Base-by-base conservation (phyloP, 805 yeast genomes). In the Ogataea saltuana region DNA sequence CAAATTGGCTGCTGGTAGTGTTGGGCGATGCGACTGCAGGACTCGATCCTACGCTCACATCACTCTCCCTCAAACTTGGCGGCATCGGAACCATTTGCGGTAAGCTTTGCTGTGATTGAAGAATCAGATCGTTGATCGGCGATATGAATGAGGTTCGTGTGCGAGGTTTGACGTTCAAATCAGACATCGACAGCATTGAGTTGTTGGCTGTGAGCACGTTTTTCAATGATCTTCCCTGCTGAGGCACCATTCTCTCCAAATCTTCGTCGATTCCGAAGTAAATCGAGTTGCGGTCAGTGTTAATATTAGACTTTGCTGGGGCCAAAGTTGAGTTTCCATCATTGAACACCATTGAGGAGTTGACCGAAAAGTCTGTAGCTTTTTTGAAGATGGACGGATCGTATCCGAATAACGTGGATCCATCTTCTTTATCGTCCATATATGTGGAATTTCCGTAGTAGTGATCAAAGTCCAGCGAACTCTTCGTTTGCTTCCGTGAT, bases 111-210 rank as follows among this genome's bases (percentile, higher is more conserved):
- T 46, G 48, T 10, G 44, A 39, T 40, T 45, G 41, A 28, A 47
- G 35, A 22, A 55, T 51, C n/a, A 58, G 32, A 20, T 52, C 51
- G 43, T 55, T 56, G 32, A 60, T 54, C 18, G 63, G 63, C 9
- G 64, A 59, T 19, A 56, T 52, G 39, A 46, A 59, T 7, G 63
- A 56, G 9, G 45, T 41, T 41, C 63, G 49, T 13, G 36, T 36
- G 21, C 16, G 38, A 9, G 48, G 42, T 17, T 37, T 46, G 11
- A 31, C 18, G 13, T 18, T 20, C 34, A 40, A 3, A 6, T 40
- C 44, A 13, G 20, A 18, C 11, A 41, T 7, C 13, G 34, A 41
- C 32, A 27, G 6, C 27, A 44, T 27, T 3, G 41, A 36, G 16
- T 31, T 31, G 29, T 27, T 41, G 15, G 28, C 33, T n/a, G 46